A percentile compares a stretch with the other conserved stretches of the same genome.
These are phyloP conservation scores for Graphiopsis chlorocephala DNA, from an alignment of 2,329 filamentous ascomycete species.

Conservation along the genomic window DNA sequence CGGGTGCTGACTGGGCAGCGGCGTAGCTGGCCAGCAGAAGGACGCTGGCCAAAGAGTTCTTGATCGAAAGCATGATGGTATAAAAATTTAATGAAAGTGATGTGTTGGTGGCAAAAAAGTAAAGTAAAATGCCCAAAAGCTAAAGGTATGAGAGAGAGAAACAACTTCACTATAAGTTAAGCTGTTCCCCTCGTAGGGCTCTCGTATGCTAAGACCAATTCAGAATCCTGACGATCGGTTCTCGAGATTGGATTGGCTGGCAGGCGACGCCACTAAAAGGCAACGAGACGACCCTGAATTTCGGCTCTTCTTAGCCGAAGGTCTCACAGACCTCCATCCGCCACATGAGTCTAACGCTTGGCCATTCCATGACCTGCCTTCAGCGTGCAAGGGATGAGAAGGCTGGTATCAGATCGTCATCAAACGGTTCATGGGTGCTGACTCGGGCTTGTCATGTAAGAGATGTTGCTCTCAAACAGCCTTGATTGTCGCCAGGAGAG, in stretches of 20 bases:
- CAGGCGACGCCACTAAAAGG: background rate
- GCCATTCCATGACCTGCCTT: background rate
- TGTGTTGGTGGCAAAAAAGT: background rate
- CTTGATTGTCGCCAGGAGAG: background rate
- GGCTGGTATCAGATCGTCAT: background rate
- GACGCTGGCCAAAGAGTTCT: background rate
- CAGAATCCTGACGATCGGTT: background rate
- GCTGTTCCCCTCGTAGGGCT: background rate
- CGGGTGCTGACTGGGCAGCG: background rate
- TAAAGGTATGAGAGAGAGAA: background rate
- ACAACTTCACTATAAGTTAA: constrained; percentile 3
- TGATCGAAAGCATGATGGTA: constrained; percentile 3
- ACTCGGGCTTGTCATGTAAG: background rate
- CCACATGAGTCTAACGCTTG: background rate
- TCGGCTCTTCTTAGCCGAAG: background rate
- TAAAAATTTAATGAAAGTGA: constrained; percentile 4
- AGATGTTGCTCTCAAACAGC: background rate
- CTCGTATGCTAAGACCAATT: constrained; percentile 3
- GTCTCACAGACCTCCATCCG: background rate
- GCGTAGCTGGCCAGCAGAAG: constrained; percentile 5
- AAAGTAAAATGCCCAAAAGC: background rate
- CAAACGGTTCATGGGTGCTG: background rate
- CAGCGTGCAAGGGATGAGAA: background rate
- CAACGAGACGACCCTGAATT: background rate
- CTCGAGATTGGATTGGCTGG: background rate